phyloP scores from a whole-genome alignment of 345 rosid genomes.

The Citrus cavaleriei region DNA sequence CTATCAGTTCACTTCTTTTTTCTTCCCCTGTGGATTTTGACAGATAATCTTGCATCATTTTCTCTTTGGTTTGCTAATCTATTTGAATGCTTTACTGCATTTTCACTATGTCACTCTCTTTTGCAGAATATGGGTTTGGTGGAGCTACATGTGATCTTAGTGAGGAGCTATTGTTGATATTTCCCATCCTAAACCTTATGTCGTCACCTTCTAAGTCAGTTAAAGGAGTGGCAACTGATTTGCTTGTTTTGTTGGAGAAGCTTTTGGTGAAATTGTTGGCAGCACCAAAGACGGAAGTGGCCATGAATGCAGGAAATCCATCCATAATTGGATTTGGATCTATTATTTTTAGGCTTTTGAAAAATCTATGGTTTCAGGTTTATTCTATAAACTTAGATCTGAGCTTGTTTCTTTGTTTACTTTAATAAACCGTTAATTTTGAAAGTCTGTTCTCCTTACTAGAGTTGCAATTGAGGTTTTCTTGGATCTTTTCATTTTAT shows the following conservation, averaged over 20 bases:
- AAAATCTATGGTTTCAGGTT: constrained; percentile 82
- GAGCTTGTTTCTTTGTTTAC: background rate
- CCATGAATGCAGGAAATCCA: constrained; percentile 34
- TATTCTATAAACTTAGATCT: constrained; percentile 14
- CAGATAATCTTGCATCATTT: background rate
- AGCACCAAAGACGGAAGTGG: constrained; percentile 40
- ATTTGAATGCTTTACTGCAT: background rate
- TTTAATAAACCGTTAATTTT: background rate
- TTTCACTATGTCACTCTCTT: background rate
- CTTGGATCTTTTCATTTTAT: constrained; percentile 18
- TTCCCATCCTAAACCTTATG: constrained; percentile 68
- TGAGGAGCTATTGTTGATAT: constrained; percentile 68
- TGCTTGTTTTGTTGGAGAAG: constrained; percentile 65
- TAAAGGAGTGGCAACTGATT: constrained; percentile 68
- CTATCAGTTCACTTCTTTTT: background rate
- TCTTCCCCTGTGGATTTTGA: background rate
- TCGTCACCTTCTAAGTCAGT: constrained; percentile 78
- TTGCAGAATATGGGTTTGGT: constrained; percentile 37
- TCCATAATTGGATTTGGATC: constrained; percentile 54
- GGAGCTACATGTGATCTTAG: constrained; percentile 31
- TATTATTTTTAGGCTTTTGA: constrained; percentile 62
- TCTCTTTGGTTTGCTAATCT: background rate
- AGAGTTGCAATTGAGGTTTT: constrained; percentile 9
- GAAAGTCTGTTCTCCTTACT: background rate
- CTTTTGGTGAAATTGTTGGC: constrained; percentile 41